These are phyloP conservation scores for Paratinospora sagittata DNA, from an alignment of 164 flowering plant genomes.

Conservation along the genomic window DNA sequence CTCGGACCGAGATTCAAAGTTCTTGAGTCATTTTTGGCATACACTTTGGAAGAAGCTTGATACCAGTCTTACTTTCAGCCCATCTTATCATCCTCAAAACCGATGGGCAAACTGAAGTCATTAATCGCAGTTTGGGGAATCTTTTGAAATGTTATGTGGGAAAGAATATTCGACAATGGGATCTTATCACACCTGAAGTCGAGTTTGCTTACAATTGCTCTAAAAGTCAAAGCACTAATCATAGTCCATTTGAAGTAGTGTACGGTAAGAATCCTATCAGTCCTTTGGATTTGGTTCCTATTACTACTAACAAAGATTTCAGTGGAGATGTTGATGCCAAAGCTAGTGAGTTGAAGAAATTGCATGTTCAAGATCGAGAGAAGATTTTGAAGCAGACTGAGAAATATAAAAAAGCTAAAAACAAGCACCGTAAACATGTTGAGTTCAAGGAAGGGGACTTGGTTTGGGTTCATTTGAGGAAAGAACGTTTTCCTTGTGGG, in stretches of 20 bases:
- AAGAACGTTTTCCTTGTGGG: conserved; percentile 14
- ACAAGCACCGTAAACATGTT: not conserved
- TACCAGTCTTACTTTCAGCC: too few species aligned
- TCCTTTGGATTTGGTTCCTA: not conserved
- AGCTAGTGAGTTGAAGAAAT: not conserved
- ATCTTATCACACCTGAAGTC: not conserved
- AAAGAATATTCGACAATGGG: not conserved
- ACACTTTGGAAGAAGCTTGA: too few species aligned
- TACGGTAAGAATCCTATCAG: too few species aligned
- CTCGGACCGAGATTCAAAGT: too few species aligned
- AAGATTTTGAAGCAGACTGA: not conserved
- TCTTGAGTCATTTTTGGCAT: too few species aligned
- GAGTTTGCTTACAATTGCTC: not conserved
- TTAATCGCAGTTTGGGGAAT: too few species aligned
- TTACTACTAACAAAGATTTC: not conserved
- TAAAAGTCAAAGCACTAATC: too few species aligned
- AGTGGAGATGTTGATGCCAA: not conserved
- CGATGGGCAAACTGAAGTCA: too few species aligned
- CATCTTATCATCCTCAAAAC: not conserved
- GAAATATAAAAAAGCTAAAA: not conserved
- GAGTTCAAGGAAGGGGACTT: conserved; percentile 10
- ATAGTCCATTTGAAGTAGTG: too few species aligned
- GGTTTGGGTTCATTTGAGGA: conserved; percentile 23
- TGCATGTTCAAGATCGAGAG: not conserved
- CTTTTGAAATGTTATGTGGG: too few species aligned